phyloP scores from a whole-genome alignment of 2,329 filamentous ascomycete species.

The Acephala macrosclerotiorum region DNA sequence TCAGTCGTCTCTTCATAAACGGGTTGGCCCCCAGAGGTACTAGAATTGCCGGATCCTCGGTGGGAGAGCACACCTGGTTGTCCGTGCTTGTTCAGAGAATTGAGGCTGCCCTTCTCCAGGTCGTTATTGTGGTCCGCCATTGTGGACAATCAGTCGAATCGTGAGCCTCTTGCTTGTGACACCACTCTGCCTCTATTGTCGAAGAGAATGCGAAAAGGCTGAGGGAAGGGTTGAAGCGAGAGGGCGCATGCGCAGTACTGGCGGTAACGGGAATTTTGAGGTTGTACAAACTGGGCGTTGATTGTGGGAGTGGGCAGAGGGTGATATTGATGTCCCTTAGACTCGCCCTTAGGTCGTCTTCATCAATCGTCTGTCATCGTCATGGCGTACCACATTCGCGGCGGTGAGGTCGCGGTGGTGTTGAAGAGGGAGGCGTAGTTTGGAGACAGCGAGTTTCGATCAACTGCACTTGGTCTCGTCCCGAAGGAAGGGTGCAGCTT shows the following conservation, averaged over 20 bases:
- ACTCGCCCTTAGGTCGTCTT: not conserved
- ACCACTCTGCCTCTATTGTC: not conserved
- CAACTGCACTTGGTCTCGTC: too few species aligned
- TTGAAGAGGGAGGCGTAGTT: not conserved
- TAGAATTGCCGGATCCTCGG: constrained; percentile 20
- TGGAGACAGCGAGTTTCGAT: not conserved
- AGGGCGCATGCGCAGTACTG: not conserved
- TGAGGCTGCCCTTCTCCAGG: constrained; percentile 23
- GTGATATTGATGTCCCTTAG: not conserved
- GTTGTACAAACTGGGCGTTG: not conserved
- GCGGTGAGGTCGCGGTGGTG: not conserved
- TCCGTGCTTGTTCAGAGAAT: not conserved
- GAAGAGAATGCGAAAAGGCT: not conserved
- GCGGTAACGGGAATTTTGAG: not conserved
- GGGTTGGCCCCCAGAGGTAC: constrained; percentile 32
- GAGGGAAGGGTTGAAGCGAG: not conserved
- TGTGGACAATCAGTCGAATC: not conserved
- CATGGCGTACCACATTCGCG: not conserved
- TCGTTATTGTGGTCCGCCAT: constrained; percentile 15
- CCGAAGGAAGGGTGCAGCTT: not conserved
- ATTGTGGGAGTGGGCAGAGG: not conserved
- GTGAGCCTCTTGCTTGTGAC: not conserved
- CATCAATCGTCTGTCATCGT: constrained; percentile 1
- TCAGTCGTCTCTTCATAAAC: constrained; percentile 37
- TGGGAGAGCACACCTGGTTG: not conserved